These are phyloP conservation scores for Conidiobolus incongruus DNA, from an alignment of 371 early-diverging fungal genomes.

Conservation along the genomic window DNA sequence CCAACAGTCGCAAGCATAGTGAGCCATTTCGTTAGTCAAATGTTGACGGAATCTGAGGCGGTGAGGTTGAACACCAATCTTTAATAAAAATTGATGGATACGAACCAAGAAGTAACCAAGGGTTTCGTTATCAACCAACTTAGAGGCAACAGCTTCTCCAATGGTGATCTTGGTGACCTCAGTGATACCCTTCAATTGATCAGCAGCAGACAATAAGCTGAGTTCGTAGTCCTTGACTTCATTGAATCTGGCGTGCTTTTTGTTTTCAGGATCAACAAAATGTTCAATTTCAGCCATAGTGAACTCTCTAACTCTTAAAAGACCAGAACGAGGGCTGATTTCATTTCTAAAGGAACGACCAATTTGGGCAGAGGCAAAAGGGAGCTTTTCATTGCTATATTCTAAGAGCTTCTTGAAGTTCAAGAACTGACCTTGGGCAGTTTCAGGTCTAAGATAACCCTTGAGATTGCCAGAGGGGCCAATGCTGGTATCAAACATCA, in stretches of 20 bases:
- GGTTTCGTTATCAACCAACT: constrained; percentile 89
- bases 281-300: constrained; percentile 99
- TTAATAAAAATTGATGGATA: constrained; percentile 78
- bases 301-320: constrained; percentile 97
- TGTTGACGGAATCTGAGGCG: constrained; percentile 97
- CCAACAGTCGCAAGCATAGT: constrained; percentile 99
- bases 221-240: constrained; percentile 73
- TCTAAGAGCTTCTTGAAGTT: constrained; percentile 97
- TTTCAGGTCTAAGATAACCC: constrained; percentile 97
- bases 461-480: constrained; percentile 93
- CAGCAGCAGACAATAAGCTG: constrained; percentile 48
- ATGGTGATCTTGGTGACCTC: constrained; percentile 50
- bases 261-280: constrained; percentile 90
- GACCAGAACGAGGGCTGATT: constrained; percentile 94
- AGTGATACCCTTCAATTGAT: constrained; percentile 56
- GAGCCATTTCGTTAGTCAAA: constrained; percentile 99
- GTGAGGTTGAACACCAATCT: constrained; percentile 79
- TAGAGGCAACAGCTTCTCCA: constrained; percentile 82
- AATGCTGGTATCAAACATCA: constrained; percentile 97
- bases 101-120: constrained; percentile 98
- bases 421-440: constrained; percentile 99
- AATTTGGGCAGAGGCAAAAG: constrained; percentile 97
- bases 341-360: constrained; percentile 99
- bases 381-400: constrained; percentile 95
- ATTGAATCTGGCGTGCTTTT: constrained; percentile 80